These are phyloP conservation scores for Testicularia cyperi DNA, from an alignment of 1,284 basidiomycete genomes.

Conservation along the genomic window DNA sequence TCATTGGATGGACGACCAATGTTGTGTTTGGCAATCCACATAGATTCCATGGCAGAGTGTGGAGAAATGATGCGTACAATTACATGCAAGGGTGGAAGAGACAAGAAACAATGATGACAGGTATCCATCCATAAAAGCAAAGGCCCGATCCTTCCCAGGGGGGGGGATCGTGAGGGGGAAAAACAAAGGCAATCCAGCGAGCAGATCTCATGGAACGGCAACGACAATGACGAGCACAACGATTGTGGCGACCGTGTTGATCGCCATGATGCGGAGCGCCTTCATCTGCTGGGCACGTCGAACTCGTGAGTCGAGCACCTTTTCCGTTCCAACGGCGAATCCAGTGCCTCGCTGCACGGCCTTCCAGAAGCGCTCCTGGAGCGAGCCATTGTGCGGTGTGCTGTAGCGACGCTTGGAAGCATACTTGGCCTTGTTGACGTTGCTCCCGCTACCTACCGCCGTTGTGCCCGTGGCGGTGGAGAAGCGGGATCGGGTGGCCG, in stretches of 20 bases:
- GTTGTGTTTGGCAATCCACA: no score
- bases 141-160: no score
- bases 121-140: no score
- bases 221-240: constrained; percentile 27
- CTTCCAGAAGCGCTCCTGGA: constrained; percentile 12
- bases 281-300: constrained; percentile 36
- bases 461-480: constrained; percentile 20
- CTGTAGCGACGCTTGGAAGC: constrained; percentile 13
- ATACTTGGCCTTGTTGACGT: background rate
- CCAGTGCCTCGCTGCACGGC: constrained; percentile 32
- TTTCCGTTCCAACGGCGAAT: constrained; percentile 38
- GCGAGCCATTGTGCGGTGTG: background rate
- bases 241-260: constrained; percentile 16
- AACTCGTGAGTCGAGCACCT: constrained; percentile 36
- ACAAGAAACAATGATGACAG: no score
- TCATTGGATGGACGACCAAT: no score
- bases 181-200: no score
- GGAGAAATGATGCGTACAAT: no score
- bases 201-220: constrained; percentile 22
- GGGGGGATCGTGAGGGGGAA: no score
- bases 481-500: constrained; percentile 9
- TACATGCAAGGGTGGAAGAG: background rate
- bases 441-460: background rate
- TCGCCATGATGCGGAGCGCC: constrained; percentile 30
- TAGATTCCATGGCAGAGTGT: no score